Conservation (phyloP, 2,329 filamentous ascomycete genomes). For the Xylaria sp. region DNA sequence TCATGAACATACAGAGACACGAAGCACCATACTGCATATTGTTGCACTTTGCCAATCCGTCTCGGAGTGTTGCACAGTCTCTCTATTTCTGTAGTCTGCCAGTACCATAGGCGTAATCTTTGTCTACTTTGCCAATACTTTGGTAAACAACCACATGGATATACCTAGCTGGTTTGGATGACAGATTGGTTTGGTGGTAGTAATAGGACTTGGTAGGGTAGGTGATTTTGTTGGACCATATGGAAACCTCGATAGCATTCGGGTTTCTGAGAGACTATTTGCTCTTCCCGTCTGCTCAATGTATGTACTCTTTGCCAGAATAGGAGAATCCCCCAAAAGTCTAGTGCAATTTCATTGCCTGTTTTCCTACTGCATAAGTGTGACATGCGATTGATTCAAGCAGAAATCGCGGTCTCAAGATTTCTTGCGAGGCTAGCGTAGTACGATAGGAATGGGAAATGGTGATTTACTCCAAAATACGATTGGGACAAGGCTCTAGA, state of each 20-base stretch:
- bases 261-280: not conserved
- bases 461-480: too few species aligned
- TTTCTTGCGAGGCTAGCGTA: not conserved
- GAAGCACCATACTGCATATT: not conserved
- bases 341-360: not conserved
- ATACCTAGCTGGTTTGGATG: slow-evolving; percentile 22
- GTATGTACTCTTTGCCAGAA: slow-evolving; percentile 10
- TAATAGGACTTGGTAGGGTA: slow-evolving; percentile 18
- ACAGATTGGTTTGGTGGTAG: slow-evolving; percentile 4
- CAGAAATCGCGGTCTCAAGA: not conserved
- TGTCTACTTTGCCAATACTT: not conserved
- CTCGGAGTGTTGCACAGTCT: not conserved
- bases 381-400: not conserved
- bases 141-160: slow-evolving; percentile 18
- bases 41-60: not conserved
- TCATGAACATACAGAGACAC: not conserved
- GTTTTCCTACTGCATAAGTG: not conserved
- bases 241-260: not conserved
- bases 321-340: not conserved
- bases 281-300: not conserved
- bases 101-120: not conserved
- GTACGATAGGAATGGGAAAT: too few species aligned
- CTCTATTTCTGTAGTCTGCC: not conserved
- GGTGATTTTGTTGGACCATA: slow-evolving; percentile 14
- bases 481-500: too few species aligned